Conservation (phyloP, 352 stramenopile genomes). For the Globisporangium canariense region DNA sequence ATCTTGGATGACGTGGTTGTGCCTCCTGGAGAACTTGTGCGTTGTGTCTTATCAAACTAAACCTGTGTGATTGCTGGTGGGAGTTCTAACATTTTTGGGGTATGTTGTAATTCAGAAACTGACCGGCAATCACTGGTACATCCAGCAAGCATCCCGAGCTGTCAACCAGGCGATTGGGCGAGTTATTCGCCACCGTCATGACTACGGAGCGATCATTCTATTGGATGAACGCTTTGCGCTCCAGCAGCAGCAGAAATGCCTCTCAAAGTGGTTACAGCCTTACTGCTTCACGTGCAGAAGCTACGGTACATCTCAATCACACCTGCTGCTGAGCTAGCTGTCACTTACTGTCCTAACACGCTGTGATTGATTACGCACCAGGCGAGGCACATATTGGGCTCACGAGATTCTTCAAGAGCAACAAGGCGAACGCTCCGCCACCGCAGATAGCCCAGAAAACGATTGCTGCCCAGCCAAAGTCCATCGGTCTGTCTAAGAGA, state of each 20-base stretch:
- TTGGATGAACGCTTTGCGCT: constrained; percentile 96
- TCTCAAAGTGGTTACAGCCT: constrained; percentile 95
- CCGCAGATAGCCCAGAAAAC: constrained; percentile 22
- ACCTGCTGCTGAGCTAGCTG: background rate
- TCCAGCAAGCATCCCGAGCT: constrained; percentile 95
- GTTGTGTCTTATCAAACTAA: background rate
- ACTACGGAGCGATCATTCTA: constrained; percentile 98
- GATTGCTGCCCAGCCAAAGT: constrained; percentile 26
- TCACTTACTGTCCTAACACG: background rate
- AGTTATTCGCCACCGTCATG: constrained; percentile 97
- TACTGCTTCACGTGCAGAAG: constrained; percentile 60
- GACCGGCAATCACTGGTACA: constrained; percentile 97
- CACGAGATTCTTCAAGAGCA: constrained; percentile 80
- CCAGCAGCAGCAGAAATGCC: constrained; percentile 84
- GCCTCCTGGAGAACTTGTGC: constrained; percentile 56
- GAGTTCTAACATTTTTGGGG: background rate
- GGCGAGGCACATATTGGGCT: constrained; percentile 82
- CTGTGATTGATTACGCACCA: constrained; percentile 14
- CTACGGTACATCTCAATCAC: constrained; percentile 42
- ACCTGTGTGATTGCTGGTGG: background rate
- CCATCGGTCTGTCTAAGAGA: constrained; percentile 36
- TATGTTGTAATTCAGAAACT: constrained; percentile 55
- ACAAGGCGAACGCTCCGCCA: constrained; percentile 41
- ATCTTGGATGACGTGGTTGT: constrained; percentile 90
- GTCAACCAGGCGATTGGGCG: constrained; percentile 99